Conservation (phyloP, 192 early-diverging fungal genomes). For the Podila verticillata region DNA sequence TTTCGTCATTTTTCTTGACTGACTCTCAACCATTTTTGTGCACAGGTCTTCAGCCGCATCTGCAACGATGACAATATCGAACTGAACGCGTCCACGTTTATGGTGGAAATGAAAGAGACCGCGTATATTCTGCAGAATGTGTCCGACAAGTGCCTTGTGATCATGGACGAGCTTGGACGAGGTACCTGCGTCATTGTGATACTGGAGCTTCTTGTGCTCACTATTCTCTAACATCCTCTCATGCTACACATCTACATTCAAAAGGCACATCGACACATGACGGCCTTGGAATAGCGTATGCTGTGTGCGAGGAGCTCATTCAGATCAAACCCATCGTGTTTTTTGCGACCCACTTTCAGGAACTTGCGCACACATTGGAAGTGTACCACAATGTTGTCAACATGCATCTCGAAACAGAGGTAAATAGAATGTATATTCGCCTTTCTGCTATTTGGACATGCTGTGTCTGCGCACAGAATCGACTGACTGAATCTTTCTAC, state of each 20-base stretch:
- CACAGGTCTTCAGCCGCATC: slow-evolving; percentile 77
- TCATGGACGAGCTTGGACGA: slow-evolving; percentile 94
- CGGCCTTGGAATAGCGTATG: slow-evolving; percentile 76
- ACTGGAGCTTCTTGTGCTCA: background rate
- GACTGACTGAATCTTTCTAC: background rate
- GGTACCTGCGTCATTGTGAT: slow-evolving; percentile 14
- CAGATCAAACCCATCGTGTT: slow-evolving; percentile 67
- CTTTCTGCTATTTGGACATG: background rate
- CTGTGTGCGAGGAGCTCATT: slow-evolving; percentile 77
- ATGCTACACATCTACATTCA: background rate
- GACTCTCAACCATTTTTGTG: background rate
- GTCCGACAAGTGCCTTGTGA: slow-evolving; percentile 72
- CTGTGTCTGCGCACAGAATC: background rate
- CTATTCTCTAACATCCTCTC: background rate
- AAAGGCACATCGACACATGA: slow-evolving; percentile 74
- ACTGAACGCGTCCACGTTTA: slow-evolving; percentile 78
- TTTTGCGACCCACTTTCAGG: slow-evolving; percentile 84
- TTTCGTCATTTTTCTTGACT: background rate
- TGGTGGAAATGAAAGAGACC: slow-evolving; percentile 89
- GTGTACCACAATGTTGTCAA: slow-evolving; percentile 68
- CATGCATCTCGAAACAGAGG: slow-evolving; percentile 63
- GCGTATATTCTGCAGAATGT: slow-evolving; percentile 82
- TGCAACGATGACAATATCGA: slow-evolving; percentile 74
- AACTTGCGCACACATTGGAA: slow-evolving; percentile 63
- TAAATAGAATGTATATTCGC: slow-evolving; percentile 9